Evolutionary conservation across 139 green algal species (phyloP).

Genomic region (Chlamydomonas sp.): DNA sequence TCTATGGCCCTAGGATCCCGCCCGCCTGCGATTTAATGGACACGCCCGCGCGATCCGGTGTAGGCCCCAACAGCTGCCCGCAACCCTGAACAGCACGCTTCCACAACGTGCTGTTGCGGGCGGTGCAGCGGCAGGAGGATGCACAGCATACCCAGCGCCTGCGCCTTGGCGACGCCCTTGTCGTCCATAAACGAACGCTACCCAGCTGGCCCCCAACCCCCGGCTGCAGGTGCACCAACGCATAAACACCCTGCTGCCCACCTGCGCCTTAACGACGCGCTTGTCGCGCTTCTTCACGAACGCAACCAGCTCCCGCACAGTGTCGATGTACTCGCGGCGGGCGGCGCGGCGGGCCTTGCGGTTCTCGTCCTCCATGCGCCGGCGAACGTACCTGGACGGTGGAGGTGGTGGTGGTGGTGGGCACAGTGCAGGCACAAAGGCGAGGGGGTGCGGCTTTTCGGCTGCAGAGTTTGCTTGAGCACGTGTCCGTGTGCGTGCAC

Average conservation of each 20-base stretch:
- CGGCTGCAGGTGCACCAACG: not conserved
- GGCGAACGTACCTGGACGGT: slow-evolving; percentile 69
- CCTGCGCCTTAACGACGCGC: slow-evolving; percentile 70
- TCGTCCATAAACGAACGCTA: not conserved
- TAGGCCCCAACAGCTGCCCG: no score
- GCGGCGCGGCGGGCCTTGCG: slow-evolving; percentile 64
- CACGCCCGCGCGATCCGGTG: no score
- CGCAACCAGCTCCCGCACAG: slow-evolving; percentile 84
- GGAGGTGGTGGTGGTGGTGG: no score
- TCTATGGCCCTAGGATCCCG: no score
- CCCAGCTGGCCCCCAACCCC: not conserved
- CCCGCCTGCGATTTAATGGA: no score
- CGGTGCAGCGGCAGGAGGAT: not conserved
- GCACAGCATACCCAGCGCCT: not conserved
- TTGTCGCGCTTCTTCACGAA: slow-evolving; percentile 94
- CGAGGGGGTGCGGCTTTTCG: no score
- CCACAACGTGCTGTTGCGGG: no score
- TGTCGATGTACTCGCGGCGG: slow-evolving; percentile 83
- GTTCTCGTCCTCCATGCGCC: slow-evolving; percentile 96
- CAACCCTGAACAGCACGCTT: no score
- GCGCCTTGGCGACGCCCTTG: slow-evolving; percentile 11
- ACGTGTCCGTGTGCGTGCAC: no score
- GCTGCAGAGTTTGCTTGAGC: no score
- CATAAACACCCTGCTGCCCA: not conserved
- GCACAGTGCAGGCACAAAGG: no score